Conservation (phyloP, 768 basidiomycete genomes). For the Ramaria sp. region DNA sequence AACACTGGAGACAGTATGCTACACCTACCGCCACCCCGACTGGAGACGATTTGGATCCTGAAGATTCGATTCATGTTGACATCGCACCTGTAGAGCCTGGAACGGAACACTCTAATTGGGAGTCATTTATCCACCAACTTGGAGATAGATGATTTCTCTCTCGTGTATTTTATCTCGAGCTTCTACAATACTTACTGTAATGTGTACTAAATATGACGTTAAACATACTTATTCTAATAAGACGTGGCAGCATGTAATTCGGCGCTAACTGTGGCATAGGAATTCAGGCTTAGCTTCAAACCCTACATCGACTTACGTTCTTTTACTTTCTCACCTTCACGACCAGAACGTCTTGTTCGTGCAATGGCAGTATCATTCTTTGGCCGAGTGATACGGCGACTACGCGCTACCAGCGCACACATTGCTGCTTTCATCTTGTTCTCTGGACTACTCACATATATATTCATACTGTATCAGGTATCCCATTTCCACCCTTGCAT, state of each 20-base stretch:
- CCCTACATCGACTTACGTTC: too few species aligned
- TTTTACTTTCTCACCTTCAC: too few species aligned
- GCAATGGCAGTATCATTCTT: slow-evolving; percentile 19
- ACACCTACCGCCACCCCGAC: slow-evolving; percentile 3
- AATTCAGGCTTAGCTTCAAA: too few species aligned
- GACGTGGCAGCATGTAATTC: too few species aligned
- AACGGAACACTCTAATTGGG: slow-evolving; percentile 7
- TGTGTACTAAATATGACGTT: too few species aligned
- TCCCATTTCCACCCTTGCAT: slow-evolving; percentile 87
- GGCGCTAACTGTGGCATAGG: too few species aligned
- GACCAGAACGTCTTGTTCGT: slow-evolving; percentile 14
- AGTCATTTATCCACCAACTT: slow-evolving; percentile 6
- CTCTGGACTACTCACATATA: slow-evolving; percentile 59
- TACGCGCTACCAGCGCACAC: slow-evolving; percentile 48
- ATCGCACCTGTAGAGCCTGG: slow-evolving; percentile 6
- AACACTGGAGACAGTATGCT: slow-evolving; percentile 6
- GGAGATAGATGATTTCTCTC: too few species aligned
- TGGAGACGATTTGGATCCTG: not conserved
- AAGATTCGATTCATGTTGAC: slow-evolving; percentile 6
- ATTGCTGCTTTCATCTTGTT: slow-evolving; percentile 54
- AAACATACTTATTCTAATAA: too few species aligned
- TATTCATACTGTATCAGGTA: slow-evolving; percentile 79
- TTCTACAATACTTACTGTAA: not conserved
- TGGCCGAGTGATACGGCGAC: slow-evolving; percentile 34
- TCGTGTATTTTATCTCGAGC: too few species aligned